Base-by-base conservation (phyloP, 2,329 filamentous ascomycete species). In the Cadophora sp. region DNA sequence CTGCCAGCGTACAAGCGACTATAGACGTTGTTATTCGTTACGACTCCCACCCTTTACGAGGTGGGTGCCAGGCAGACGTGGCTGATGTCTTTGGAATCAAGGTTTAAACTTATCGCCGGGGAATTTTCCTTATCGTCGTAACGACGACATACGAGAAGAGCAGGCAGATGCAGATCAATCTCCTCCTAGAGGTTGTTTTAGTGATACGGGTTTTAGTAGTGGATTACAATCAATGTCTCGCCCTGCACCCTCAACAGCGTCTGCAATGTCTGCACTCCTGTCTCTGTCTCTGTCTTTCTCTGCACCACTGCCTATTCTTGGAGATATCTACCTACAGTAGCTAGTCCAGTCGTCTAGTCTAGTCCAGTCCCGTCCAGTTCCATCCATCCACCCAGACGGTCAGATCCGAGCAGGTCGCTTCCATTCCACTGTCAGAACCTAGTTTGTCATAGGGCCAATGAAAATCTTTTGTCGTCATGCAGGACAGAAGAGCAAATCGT, bases 361-460 rank as follows among this genome's bases (percentile, higher is more conserved):
- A 50, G 43, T 50, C 14, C 41, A 50, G 43, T 50, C 41, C 11
- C 22, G 20, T 6, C 50, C 50, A 55, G 9, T 14, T 11, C 14
- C 22, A 27, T 13, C 30, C 22, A 20, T 24, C 50, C 22, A 33
- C 22, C 24, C 51, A 24, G 18, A 60, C 58, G 45, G 58, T 47
- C 16, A 60, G 45, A 47, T 50, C 41, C 55, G 41, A 59, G 55
- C 22, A 53, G 13, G 50, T 58, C 33, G 55, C 33, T 41, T n/a
- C n/a, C n/a, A n/a, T n/a, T n/a, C n/a, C n/a, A n/a, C n/a, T 58
- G 55, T 58, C 55, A 58, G 55, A 58, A 58, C 55, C 36, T 58
- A 43, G 33, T 58, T 43, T 56, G 20, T 18, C 36, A 58, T 20
- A n/a, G 55, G 13, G 20, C 55, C 55, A 58, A 58, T 58, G 55